Evolutionary conservation across 2,329 filamentous ascomycete species (phyloP).

Genomic region (Penicillium sp.): DNA sequence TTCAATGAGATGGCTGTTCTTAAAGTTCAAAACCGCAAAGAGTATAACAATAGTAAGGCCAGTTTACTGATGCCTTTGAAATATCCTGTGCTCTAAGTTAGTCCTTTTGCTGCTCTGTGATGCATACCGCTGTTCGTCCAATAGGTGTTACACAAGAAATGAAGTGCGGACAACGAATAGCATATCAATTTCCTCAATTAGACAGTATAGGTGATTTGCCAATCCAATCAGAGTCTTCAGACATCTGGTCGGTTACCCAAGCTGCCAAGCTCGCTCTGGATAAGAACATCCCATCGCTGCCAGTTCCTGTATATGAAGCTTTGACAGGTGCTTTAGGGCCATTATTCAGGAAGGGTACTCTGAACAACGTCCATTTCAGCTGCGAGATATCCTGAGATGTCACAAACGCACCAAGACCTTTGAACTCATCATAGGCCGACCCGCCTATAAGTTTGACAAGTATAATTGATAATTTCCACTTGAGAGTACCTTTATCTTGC

Average conservation of each 20-base stretch:
- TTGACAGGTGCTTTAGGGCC: background rate
- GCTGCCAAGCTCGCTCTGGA: constrained; percentile 1
- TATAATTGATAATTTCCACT: constrained; percentile 1
- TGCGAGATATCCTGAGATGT: constrained; percentile 3
- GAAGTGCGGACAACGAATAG: background rate
- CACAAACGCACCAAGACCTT: background rate
- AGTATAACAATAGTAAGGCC: too few relatives aligned
- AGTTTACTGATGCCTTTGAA: too few relatives aligned
- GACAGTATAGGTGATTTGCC: constrained; percentile 1
- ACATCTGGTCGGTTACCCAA: background rate
- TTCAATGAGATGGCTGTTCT: too few relatives aligned
- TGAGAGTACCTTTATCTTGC: background rate
- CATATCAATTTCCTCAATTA: background rate
- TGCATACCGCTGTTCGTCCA: background rate
- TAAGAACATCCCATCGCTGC: background rate
- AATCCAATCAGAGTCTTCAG: background rate
- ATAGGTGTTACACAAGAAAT: background rate
- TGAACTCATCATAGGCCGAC: background rate
- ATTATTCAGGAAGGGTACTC: constrained; percentile 6
- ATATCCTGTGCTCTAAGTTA: too few relatives aligned
- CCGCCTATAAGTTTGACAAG: constrained; percentile 3
- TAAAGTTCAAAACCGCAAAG: too few relatives aligned
- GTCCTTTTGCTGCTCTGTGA: too few relatives aligned
- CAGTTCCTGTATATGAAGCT: constrained; percentile 2
- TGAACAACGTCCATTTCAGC: constrained; percentile 3